Evolutionary conservation across 306 rosid species (phyloP), one percentile per base, ranked within the genome.

Genomic region (Amphicarpaea edgeworthii): DNA sequence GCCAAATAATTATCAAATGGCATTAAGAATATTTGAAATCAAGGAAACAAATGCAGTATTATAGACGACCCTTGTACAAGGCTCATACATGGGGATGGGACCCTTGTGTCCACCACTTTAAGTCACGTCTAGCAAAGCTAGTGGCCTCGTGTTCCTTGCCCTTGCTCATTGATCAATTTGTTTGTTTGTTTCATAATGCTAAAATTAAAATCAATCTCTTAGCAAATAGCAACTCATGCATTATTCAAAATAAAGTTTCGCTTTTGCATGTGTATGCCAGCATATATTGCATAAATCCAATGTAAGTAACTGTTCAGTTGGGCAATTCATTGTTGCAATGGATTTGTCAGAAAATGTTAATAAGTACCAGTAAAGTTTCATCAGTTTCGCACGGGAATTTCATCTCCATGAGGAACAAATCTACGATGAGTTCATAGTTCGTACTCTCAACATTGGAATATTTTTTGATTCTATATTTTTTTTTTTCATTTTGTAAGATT

Each of bases 51-150:
- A 58, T 38, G n/a, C n/a, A n/a, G n/a, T n/a, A n/a, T n/a, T n/a
- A 59, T 41, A 69, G 75, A 78, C 53, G 75, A 78, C 53, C 72
- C 64, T 53, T 14, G 38, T 3, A 41, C 62, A 86, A 82, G 88
- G 62, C 62, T 83, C 77, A 16, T 43, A 34, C 40, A n/a, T n/a
- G n/a, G n/a, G n/a, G n/a, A 4, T 53, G 89, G 94, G 93, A 57
- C 86, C 96, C 79, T 30, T 55, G 24, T 85, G 93, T 86, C 79
- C 43, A 83, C 93, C 87, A 88, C 93, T 88, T 85, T 58, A 70
- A 38, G 41, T 63, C 74, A 26, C 72, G 41, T 68, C 42, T 32
- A 32, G n/a, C 70, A 72, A 66, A 51, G 20, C 42, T 42, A 24
- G 10, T 43, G 42, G 34, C 54, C 77, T 59, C 86, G 79, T 79